Conservation (phyloP, 2,329 filamentous ascomycete species). For the Arthrobotrys megalospora region DNA sequence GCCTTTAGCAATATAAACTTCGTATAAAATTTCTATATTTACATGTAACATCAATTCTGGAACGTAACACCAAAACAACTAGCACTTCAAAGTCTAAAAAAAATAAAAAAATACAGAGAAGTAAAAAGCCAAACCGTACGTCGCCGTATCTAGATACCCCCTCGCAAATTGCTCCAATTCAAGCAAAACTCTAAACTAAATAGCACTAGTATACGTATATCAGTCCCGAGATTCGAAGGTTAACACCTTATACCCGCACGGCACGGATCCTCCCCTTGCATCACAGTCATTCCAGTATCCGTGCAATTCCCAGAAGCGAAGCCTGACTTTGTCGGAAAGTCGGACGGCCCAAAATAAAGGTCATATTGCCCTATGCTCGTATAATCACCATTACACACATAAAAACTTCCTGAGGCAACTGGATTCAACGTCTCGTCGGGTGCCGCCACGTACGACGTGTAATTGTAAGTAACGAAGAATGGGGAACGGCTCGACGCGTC, state of each 20-base stretch:
- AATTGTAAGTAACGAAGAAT: background rate
- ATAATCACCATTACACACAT: background rate
- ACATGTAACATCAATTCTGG: no score
- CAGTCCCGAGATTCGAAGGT: background rate
- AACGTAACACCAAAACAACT: no score
- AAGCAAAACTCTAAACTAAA: background rate
- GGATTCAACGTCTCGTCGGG: background rate
- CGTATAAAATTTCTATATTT: no score
- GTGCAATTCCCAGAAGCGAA: background rate
- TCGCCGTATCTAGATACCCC: no score
- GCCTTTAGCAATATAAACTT: no score
- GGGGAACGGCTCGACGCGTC: no score
- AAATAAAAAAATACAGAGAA: no score
- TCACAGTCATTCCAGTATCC: constrained; percentile 3
- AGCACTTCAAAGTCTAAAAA: no score
- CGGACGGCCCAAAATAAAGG: background rate
- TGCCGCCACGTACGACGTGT: background rate
- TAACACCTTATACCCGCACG: background rate
- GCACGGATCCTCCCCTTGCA: background rate
- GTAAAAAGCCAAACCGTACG: no score
- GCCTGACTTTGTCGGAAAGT: background rate
- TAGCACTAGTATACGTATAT: background rate
- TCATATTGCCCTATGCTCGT: background rate
- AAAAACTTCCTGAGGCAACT: background rate
- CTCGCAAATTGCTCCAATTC: no score